Evolutionary conservation across 805 yeast species (phyloP).

Genomic region (Wickerhamiella bombiphila): DNA sequence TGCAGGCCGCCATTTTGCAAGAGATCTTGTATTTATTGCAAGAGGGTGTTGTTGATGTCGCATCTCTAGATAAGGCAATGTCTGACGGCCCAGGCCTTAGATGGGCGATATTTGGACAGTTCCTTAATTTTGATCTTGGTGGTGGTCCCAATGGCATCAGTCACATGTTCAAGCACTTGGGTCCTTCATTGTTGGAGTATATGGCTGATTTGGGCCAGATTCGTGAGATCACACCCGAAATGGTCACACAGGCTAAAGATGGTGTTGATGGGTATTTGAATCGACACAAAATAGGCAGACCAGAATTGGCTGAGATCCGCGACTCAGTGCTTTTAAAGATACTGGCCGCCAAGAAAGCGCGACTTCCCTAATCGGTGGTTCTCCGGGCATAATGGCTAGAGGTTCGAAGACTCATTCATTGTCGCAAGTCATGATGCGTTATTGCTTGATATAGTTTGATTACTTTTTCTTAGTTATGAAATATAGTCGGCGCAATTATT

Average conservation of each 20-base stretch:
- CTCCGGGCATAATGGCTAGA: too few relatives aligned
- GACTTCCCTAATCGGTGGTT: too few relatives aligned
- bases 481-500: too few relatives aligned
- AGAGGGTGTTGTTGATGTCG: conserved; percentile 10
- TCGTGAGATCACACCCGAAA: conserved; percentile 5
- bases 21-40: conserved; percentile 6
- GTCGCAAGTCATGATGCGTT: too few relatives aligned
- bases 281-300: conserved; percentile 2
- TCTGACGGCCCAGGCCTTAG: conserved; percentile 11
- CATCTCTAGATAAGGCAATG: conserved; percentile 10
- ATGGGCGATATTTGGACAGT: conserved; percentile 12
- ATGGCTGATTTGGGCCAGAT: conserved; percentile 7
- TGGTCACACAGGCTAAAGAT: conserved; percentile 4
- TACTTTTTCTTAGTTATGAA: too few relatives aligned
- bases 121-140: conserved; percentile 10
- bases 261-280: conserved; percentile 5
- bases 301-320: conserved; percentile 8
- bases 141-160: conserved; percentile 10
- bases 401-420: too few relatives aligned
- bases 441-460: too few relatives aligned
- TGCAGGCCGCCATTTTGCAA: conserved; percentile 10
- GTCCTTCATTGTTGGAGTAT: conserved; percentile 8
- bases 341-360: conserved; percentile 7
- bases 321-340: conserved; percentile 8
- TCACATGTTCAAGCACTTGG: conserved; percentile 6